phyloP scores from a whole-genome alignment of 805 yeast species.

The Zygoascus biomembranicola region DNA sequence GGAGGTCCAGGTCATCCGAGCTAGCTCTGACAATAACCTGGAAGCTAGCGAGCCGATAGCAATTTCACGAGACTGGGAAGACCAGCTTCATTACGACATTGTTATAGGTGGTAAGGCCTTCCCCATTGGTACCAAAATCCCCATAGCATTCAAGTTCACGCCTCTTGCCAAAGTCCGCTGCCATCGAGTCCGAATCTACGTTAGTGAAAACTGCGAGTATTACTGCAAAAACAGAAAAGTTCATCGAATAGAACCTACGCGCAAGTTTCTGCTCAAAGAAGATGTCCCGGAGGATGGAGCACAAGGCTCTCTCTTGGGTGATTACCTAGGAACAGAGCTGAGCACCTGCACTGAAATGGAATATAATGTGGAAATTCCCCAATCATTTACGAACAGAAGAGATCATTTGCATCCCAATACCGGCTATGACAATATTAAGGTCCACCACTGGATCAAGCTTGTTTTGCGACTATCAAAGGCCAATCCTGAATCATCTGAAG shows the following conservation, averaged over 20 bases:
- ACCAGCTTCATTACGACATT: slow-evolving; percentile 80
- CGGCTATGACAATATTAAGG: slow-evolving; percentile 65
- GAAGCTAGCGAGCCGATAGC: slow-evolving; percentile 93
- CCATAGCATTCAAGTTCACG: slow-evolving; percentile 72
- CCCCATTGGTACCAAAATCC: slow-evolving; percentile 73
- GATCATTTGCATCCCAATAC: slow-evolving; percentile 72
- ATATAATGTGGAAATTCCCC: slow-evolving; percentile 78
- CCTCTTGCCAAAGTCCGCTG: slow-evolving; percentile 83
- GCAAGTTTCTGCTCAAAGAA: slow-evolving; percentile 72
- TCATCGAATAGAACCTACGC: slow-evolving; percentile 85
- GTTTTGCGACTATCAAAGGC: slow-evolving; percentile 68
- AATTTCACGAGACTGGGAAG: slow-evolving; percentile 89
- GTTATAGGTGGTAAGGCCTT: slow-evolving; percentile 85
- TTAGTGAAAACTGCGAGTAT: slow-evolving; percentile 88
- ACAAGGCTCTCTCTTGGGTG: slow-evolving; percentile 22
- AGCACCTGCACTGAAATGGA: slow-evolving; percentile 43
- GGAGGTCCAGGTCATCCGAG: slow-evolving; percentile 61
- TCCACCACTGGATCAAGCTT: slow-evolving; percentile 93
- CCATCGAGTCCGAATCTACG: slow-evolving; percentile 75
- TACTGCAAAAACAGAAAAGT: slow-evolving; percentile 79
- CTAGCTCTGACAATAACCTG: slow-evolving; percentile 66
- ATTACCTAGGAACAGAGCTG: slow-evolving; percentile 21
- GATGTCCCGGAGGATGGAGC: slow-evolving; percentile 35
- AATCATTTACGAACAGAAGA: slow-evolving; percentile 45
- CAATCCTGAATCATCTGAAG: slow-evolving; percentile 14